These are phyloP conservation scores for Saccharomycodes ludwigii DNA, from an alignment of 805 yeast genomes.

Conservation along the genomic window DNA sequence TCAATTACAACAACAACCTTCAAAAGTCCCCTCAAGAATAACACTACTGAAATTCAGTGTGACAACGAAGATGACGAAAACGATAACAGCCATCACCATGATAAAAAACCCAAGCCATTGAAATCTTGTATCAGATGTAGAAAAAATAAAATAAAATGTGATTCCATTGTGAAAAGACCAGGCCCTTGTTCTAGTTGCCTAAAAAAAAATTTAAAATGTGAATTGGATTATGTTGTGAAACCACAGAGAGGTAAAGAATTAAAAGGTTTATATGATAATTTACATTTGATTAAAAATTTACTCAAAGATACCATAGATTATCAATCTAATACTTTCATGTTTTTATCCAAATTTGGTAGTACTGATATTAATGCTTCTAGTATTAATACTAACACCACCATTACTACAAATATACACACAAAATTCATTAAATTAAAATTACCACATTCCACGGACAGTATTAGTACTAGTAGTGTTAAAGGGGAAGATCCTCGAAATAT, in stretches of 20 bases:
- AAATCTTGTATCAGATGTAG: slow-evolving; percentile 56
- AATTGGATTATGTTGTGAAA: slow-evolving; percentile 41
- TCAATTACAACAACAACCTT: too few relatives aligned
- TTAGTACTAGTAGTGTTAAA: too few relatives aligned
- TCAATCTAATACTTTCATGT: neutral
- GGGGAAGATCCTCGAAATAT: too few relatives aligned
- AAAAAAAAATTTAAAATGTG: slow-evolving; percentile 39
- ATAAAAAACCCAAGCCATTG: slow-evolving; percentile 27
- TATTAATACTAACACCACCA: neutral
- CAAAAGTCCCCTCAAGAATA: neutral
- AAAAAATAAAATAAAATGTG: slow-evolving; percentile 55
- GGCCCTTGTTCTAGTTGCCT: slow-evolving; percentile 45
- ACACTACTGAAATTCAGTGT: neutral
- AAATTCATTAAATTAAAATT: too few relatives aligned
- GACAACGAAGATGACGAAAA: neutral
- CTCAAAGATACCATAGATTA: neutral
- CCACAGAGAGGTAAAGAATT: slow-evolving; percentile 31
- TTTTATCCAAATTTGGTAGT: too few relatives aligned
- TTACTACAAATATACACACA: too few relatives aligned
- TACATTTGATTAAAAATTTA: too few relatives aligned
- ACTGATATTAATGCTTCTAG: neutral
- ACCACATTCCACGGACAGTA: too few relatives aligned
- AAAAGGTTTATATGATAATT: slow-evolving; percentile 22
- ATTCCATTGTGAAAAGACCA: slow-evolving; percentile 40
- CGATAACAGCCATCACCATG: neutral